Evolutionary conservation across 2,329 filamentous ascomycete genomes (phyloP).

Genomic region (Clonostachys solani): DNA sequence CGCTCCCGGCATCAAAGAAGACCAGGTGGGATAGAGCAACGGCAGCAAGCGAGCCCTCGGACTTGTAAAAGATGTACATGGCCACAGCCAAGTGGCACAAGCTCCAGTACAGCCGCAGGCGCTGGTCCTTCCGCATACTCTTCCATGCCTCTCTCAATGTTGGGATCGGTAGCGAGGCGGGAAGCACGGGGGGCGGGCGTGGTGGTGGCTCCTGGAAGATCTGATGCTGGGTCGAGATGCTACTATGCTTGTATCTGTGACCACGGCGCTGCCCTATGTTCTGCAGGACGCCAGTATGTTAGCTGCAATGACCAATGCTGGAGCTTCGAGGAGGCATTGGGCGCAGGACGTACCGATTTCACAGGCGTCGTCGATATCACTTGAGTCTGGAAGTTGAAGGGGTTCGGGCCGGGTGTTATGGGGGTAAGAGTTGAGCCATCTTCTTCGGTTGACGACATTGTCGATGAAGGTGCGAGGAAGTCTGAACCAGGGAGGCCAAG

Average conservation of each 20-base stretch:
- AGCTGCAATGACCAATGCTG: background rate
- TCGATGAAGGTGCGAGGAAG: slow-evolving; percentile 16
- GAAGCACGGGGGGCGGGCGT: slow-evolving; percentile 80
- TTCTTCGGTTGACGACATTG: slow-evolving; percentile 13
- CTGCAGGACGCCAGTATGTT: slow-evolving; percentile 32
- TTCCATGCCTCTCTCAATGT: slow-evolving; percentile 83
- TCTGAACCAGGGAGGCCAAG: background rate
- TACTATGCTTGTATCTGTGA: slow-evolving; percentile 97
- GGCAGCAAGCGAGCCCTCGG: slow-evolving; percentile 81
- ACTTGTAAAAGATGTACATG: slow-evolving; percentile 79
- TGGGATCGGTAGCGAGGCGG: slow-evolving; percentile 86
- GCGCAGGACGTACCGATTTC: slow-evolving; percentile 59
- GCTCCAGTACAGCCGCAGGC: slow-evolving; percentile 80
- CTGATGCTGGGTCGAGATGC: slow-evolving; percentile 81
- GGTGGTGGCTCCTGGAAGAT: slow-evolving; percentile 92
- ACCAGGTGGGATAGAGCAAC: slow-evolving; percentile 90
- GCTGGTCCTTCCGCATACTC: slow-evolving; percentile 88
- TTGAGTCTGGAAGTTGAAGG: slow-evolving; percentile 93
- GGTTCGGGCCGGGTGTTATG: slow-evolving; percentile 44
- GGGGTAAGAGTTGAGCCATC: slow-evolving; percentile 9
- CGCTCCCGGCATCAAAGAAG: slow-evolving; percentile 92
- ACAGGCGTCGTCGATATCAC: slow-evolving; percentile 70
- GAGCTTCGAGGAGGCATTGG: too few species aligned
- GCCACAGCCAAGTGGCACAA: slow-evolving; percentile 82
- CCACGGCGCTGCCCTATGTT: slow-evolving; percentile 88